Conservation (phyloP, 2,329 filamentous ascomycete genomes). For the Penicillium sclerotiorum region DNA sequence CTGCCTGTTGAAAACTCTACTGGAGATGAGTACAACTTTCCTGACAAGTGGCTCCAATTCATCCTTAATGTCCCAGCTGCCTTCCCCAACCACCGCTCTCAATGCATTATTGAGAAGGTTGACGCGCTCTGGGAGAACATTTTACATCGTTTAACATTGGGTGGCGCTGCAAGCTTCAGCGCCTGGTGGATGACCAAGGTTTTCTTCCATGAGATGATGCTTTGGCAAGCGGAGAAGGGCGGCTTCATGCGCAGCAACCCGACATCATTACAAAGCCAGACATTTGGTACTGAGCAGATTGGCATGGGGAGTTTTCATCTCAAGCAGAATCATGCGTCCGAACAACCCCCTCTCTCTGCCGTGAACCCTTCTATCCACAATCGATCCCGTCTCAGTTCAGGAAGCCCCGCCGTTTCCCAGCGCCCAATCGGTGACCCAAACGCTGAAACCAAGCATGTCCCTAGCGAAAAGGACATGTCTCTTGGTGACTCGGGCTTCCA, state of each 20-base stretch:
- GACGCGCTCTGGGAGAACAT: slow-evolving; percentile 48
- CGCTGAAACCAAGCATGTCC: slow-evolving; percentile 23
- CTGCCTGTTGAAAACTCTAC: slow-evolving; percentile 40
- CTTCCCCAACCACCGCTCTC: slow-evolving; percentile 46
- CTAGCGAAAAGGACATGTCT: slow-evolving; percentile 45
- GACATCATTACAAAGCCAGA: slow-evolving; percentile 33
- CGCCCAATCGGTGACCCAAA: slow-evolving; percentile 17
- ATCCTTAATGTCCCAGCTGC: slow-evolving; percentile 43
- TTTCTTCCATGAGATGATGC: slow-evolving; percentile 92
- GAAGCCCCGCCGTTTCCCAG: slow-evolving; percentile 20
- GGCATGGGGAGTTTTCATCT: slow-evolving; percentile 23
- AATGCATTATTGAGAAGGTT: slow-evolving; percentile 49
- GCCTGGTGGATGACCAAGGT: slow-evolving; percentile 77
- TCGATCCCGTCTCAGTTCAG: slow-evolving; percentile 22
- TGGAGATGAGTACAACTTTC: slow-evolving; percentile 51
- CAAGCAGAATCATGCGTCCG: slow-evolving; percentile 21
- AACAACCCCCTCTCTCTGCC: slow-evolving; percentile 23
- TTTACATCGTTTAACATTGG: slow-evolving; percentile 47
- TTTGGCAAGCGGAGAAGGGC: slow-evolving; percentile 85
- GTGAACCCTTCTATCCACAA: slow-evolving; percentile 18
- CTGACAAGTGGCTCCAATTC: slow-evolving; percentile 50
- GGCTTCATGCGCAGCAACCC: slow-evolving; percentile 72
- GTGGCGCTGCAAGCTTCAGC: slow-evolving; percentile 50
- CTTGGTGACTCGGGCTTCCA: slow-evolving; percentile 46
- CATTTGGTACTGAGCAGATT: slow-evolving; percentile 26